These are phyloP conservation scores for Quercus cerris DNA, from an alignment of 306 rosid genomes.

Conservation along the genomic window DNA sequence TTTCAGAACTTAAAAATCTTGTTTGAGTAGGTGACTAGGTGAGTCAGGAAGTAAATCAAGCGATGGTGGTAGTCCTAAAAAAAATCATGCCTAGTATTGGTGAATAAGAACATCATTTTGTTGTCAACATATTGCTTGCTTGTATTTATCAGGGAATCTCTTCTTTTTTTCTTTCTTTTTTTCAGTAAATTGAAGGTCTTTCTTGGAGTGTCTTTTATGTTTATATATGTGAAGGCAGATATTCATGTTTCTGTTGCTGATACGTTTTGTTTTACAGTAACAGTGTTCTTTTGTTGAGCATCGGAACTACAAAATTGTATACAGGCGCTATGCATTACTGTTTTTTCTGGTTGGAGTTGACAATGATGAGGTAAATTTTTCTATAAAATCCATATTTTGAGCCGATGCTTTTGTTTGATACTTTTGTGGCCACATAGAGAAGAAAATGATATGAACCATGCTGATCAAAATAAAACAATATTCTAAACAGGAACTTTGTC, in stretches of 20 bases:
- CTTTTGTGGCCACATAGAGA: not conserved
- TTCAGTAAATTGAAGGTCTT: not conserved
- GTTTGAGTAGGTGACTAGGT: too few species aligned
- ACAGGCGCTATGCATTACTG: constrained; percentile 90
- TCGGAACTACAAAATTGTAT: constrained; percentile 92
- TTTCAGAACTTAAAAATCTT: too few species aligned
- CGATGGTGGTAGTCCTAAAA: not conserved
- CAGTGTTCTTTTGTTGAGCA: constrained; percentile 99
- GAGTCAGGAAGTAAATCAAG: too few species aligned
- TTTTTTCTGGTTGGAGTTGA: constrained; percentile 98
- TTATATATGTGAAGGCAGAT: not conserved
- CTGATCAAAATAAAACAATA: not conserved
- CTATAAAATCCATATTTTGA: constrained; percentile 2
- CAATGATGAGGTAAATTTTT: constrained; percentile 62
- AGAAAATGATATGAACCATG: not conserved
- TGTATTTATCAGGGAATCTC: not conserved
- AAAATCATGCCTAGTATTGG: not conserved
- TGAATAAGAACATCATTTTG: not conserved
- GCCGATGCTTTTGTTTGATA: not conserved
- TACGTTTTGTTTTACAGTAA: constrained; percentile 20
- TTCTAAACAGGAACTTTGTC: not conserved
- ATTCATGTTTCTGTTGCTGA: constrained; percentile 17
- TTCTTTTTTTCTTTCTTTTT: not conserved
- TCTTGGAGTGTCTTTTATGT: not conserved
- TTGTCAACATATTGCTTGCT: not conserved